Percentiles rank a stretch among this genome's conserved stretches.
These are phyloP conservation scores for Vigna trinervia DNA, from an alignment of 306 rosid species.

Conservation along the genomic window DNA sequence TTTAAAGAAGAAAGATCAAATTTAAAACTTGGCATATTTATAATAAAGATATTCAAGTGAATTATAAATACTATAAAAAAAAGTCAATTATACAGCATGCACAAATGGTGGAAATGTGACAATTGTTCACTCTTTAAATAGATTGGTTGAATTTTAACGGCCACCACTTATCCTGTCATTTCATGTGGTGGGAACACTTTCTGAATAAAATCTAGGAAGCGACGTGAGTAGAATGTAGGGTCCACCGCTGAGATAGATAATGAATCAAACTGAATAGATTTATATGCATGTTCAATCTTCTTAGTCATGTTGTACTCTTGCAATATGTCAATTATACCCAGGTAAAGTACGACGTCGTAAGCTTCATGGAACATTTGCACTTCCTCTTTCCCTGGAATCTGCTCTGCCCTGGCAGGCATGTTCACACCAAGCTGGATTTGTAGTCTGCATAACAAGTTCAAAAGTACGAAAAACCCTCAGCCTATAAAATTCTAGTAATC, in stretches of 20 bases:
- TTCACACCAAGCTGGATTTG: slow-evolving; percentile 99
- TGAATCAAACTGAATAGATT: slow-evolving; percentile 90
- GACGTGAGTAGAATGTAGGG: slow-evolving; percentile 89
- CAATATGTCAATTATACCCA: slow-evolving; percentile 93
- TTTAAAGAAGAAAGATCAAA: neutral
- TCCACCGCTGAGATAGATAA: slow-evolving; percentile 91
- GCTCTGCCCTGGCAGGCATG: slow-evolving; percentile 99
- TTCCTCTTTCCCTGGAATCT: slow-evolving; percentile 69
- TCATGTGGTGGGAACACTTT: slow-evolving; percentile 81
- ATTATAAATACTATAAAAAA: neutral
- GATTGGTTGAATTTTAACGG: slow-evolving; percentile 19
- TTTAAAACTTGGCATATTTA: neutral
- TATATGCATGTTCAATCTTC: slow-evolving; percentile 92
- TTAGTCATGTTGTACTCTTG: slow-evolving; percentile 92
- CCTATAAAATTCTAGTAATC: slow-evolving; percentile 16
- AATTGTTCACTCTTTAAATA: slow-evolving; percentile 15
- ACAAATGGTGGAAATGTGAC: slow-evolving; percentile 33
- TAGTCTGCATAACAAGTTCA: slow-evolving; percentile 58
- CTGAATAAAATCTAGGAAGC: slow-evolving; percentile 86
- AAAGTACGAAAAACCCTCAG: slow-evolving; percentile 14
- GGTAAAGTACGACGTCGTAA: slow-evolving; percentile 91
- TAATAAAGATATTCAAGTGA: neutral
- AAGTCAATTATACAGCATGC: slow-evolving; percentile 25
- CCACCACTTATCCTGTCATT: slow-evolving; percentile 44
- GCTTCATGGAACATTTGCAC: slow-evolving; percentile 70